A percentile compares a stretch with the other conserved stretches of the same genome.
Evolutionary conservation across 2,329 filamentous ascomycete genomes (phyloP).

Genomic region (Dactylellina haptotyla): DNA sequence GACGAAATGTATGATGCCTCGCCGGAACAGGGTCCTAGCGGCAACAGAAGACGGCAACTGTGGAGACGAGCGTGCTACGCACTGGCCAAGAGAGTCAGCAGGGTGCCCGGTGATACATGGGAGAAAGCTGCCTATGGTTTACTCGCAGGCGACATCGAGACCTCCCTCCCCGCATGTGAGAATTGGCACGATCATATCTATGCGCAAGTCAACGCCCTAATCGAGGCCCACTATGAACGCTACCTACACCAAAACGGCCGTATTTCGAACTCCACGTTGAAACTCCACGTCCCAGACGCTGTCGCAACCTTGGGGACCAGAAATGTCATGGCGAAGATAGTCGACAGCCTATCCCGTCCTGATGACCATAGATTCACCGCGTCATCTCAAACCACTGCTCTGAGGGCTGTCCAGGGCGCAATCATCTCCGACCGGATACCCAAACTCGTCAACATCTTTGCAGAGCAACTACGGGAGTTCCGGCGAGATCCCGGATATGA

Average conservation of each 20-base stretch:
- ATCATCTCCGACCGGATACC: slow-evolving; percentile 68
- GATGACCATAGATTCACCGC: slow-evolving; percentile 59
- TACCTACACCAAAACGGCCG: slow-evolving; percentile 71
- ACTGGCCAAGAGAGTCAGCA: slow-evolving; percentile 68
- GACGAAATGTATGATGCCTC: slow-evolving; percentile 60
- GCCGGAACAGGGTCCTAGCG: slow-evolving; percentile 60
- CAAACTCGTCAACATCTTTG: slow-evolving; percentile 55
- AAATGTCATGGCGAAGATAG: slow-evolving; percentile 64
- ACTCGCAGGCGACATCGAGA: slow-evolving; percentile 82
- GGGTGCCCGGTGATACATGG: slow-evolving; percentile 76
- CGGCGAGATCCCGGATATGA: slow-evolving; percentile 65
- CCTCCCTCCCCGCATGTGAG: slow-evolving; percentile 74
- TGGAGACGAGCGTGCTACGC: slow-evolving; percentile 83
- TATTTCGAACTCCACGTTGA: slow-evolving; percentile 68
- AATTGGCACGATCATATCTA: slow-evolving; percentile 90
- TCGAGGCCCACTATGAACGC: slow-evolving; percentile 80
- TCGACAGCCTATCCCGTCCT: slow-evolving; percentile 61
- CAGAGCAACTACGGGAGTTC: slow-evolving; percentile 60
- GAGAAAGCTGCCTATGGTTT: slow-evolving; percentile 91
- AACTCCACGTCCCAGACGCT: slow-evolving; percentile 73
- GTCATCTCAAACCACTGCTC: slow-evolving; percentile 70
- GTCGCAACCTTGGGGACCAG: slow-evolving; percentile 65
- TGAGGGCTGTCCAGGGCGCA: slow-evolving; percentile 80
- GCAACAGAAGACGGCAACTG: slow-evolving; percentile 64
- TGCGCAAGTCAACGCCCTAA: slow-evolving; percentile 84